Conservation (phyloP, 345 rosid species). For the Clarkia xantiana region DNA sequence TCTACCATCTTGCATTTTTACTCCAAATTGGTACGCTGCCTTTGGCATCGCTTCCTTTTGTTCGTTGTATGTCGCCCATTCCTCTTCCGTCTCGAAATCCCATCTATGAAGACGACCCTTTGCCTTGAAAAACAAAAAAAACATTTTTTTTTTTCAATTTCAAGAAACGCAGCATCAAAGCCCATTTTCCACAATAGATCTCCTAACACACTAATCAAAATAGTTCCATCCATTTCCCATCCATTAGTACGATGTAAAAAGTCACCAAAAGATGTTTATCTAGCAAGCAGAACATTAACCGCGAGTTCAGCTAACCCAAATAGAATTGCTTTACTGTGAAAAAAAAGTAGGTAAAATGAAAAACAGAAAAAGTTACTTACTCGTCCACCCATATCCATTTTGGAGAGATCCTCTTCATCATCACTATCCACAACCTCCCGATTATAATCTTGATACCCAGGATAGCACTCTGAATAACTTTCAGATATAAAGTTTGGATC, state of each 20-base stretch:
- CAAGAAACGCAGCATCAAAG: too few relatives aligned
- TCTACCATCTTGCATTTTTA: constrained; percentile 97
- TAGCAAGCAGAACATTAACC: too few relatives aligned
- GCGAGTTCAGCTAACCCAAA: too few relatives aligned
- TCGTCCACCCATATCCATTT: constrained; percentile 99
- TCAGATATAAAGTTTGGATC: constrained; percentile 92
- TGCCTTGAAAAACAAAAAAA: constrained; percentile 52
- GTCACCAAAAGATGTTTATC: too few relatives aligned
- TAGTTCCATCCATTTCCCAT: too few relatives aligned
- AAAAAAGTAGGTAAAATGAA: not conserved
- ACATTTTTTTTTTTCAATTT: too few relatives aligned
- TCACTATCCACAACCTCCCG: constrained; percentile 89
- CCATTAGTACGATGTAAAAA: too few relatives aligned
- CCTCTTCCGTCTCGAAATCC: constrained; percentile 98
- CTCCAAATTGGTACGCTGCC: constrained; percentile 97
- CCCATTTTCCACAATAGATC: too few relatives aligned
- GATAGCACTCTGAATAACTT: constrained; percentile 97
- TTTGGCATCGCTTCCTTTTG: constrained; percentile 99
- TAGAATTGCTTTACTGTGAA: too few relatives aligned
- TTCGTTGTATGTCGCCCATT: constrained; percentile 92
- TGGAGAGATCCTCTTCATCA: constrained; percentile 84
- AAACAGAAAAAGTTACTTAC: constrained; percentile 37
- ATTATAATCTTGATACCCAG: constrained; percentile 93
- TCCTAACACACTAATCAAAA: too few relatives aligned
- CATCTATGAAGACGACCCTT: constrained; percentile 92